phyloP scores from a whole-genome alignment of 2,329 filamentous ascomycete genomes.

The Colletotrichum sansevieriae region DNA sequence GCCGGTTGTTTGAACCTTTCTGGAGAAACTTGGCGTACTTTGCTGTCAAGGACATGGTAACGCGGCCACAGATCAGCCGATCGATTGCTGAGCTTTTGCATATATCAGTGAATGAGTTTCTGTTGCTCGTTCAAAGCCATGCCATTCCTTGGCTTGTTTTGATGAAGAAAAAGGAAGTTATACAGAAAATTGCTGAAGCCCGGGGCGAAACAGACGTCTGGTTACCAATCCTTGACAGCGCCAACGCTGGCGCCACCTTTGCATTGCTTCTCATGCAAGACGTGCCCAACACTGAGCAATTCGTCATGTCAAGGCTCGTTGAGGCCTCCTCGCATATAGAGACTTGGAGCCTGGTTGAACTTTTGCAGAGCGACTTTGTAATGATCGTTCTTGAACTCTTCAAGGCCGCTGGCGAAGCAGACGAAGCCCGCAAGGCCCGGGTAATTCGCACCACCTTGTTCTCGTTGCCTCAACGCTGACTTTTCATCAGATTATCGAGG shows the following conservation, averaged over 20 bases:
- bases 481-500: constrained; percentile 58
- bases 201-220: constrained; percentile 76
- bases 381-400: constrained; percentile 84
- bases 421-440: constrained; percentile 66
- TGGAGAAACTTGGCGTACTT: constrained; percentile 88
- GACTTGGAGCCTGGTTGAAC: constrained; percentile 72
- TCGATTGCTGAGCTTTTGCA: constrained; percentile 85
- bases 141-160: constrained; percentile 90
- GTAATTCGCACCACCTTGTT: constrained; percentile 59
- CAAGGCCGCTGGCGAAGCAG: constrained; percentile 79
- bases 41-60: constrained; percentile 84
- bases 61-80: constrained; percentile 84
- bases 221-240: constrained; percentile 65
- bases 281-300: constrained; percentile 68
- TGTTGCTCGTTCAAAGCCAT: constrained; percentile 81
- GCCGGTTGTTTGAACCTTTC: constrained; percentile 84
- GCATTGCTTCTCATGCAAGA: constrained; percentile 72
- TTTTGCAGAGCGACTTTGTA: constrained; percentile 82
- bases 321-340: constrained; percentile 79
- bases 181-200: constrained; percentile 84
- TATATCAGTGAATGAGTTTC: constrained; percentile 79
- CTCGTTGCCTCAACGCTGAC: background rate
- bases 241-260: constrained; percentile 70
- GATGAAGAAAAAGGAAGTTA: constrained; percentile 80
- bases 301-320: constrained; percentile 76